These are phyloP conservation scores for Blastocystis sp. DNA, from an alignment of 352 stramenopile genomes.

Conservation along the genomic window DNA sequence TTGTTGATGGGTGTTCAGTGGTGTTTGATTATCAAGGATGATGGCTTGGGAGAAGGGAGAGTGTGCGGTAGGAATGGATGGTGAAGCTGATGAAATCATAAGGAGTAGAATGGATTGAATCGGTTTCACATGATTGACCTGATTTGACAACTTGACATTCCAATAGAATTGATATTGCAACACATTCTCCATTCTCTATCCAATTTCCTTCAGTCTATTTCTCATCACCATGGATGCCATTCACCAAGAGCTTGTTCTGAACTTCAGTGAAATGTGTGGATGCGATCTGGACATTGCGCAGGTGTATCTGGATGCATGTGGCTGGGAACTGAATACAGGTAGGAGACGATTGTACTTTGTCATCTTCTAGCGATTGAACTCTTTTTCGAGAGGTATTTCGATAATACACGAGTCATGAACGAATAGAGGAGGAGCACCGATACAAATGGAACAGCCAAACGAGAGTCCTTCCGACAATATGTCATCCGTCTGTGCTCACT, in stretches of 20 bases:
- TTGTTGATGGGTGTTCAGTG: too few species aligned
- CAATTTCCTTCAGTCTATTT: conserved; percentile 2
- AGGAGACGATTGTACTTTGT: background rate
- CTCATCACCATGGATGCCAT: background rate
- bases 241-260: conserved; percentile 4
- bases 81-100: too few species aligned
- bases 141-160: too few species aligned
- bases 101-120: too few species aligned
- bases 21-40: too few species aligned
- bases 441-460: background rate
- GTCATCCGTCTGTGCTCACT: background rate
- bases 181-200: background rate
- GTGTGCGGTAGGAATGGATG: too few species aligned
- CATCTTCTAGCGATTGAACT: conserved; percentile 9
- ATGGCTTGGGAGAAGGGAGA: too few species aligned
- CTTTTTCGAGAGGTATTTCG: conserved; percentile 46
- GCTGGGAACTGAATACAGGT: conserved; percentile 2
- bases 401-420: background rate
- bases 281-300: conserved; percentile 4
- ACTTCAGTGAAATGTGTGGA: conserved; percentile 39
- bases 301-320: conserved; percentile 34
- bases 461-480: background rate
- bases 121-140: too few species aligned
- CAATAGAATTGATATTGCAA: too few species aligned
- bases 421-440: conserved; percentile 16